Base-by-base conservation (phyloP, 192 early-diverging fungal genomes). In the Haplosporangium gracile region DNA sequence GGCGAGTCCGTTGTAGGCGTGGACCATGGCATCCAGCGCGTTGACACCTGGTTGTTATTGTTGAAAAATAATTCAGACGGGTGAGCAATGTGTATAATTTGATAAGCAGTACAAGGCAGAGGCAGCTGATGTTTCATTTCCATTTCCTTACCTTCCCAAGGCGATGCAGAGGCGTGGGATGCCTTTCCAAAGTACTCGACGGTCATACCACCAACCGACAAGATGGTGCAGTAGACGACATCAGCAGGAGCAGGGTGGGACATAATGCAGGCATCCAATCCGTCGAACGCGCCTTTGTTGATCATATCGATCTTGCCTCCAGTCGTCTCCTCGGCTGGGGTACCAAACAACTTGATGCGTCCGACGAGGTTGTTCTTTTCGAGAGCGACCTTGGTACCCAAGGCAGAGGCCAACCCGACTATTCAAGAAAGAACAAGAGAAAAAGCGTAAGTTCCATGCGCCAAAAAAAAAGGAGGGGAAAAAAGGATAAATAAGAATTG, bases 231-330 rank as follows among this genome's bases (percentile, higher is more conserved):
- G 85, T 91, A 92, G 70, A 92, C 87, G 65, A 88, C 51, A 77
- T 93, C 90, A 29, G 77, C 57, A 73, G 90, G 80, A 57, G 92
- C 81, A 29, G 97, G 96, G 88, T 97, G 97, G 49, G 93, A 82
- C 96, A 97, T 97, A 89, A 97, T 82, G 76, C 95, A 92, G 13
- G 94, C 83, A 76, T 96, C 95, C 40, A 93, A 81, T 79, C 91
- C 91, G 39, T 95, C 89, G 88, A 97, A 96, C 7, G 93, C 94
- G 2, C 95, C 94, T 11, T 88, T 82, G 42, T 95, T 76, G 38
- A 95, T 89, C 79, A 97, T 88, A 4, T 83, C 80, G 72, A 96
- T 93, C 82, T 97, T 97, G 51, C 97, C 97, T 53, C 93, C 92
- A 16, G 88, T 83, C 0, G 88, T 87, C 81, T 95, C 94, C 76